These are phyloP conservation scores for Scedosporium dehoogii DNA, from an alignment of 2,329 filamentous ascomycete species.

Conservation along the genomic window DNA sequence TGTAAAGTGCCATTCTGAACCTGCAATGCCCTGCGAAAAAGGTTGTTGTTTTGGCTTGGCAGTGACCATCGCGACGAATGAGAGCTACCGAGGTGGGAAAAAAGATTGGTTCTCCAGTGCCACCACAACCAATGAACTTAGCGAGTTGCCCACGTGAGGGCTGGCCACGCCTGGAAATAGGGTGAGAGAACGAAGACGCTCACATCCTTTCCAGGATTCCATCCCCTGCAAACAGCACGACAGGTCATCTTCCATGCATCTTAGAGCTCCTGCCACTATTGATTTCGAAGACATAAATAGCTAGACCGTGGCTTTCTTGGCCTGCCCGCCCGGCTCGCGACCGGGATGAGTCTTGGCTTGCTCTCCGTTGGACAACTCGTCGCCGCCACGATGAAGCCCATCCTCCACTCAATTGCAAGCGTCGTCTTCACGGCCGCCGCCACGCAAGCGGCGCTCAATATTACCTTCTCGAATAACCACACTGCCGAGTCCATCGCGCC, in stretches of 20 bases:
- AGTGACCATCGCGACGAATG: not conserved
- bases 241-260: too few relatives aligned
- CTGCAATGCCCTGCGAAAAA: not conserved
- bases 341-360: not conserved
- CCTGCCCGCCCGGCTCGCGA: not conserved
- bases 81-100: not conserved
- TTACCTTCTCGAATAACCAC: slow-evolving; percentile 18
- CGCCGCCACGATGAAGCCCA: not conserved
- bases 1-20: not conserved
- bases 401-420: not conserved
- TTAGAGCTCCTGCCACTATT: not conserved
- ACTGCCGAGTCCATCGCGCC: slow-evolving; percentile 21
- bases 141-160: not conserved
- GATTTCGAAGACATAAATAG: not conserved
- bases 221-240: too few relatives aligned
- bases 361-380: not conserved
- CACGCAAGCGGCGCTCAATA: slow-evolving; percentile 17
- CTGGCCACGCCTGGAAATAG: too few relatives aligned
- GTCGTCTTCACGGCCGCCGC: not conserved
- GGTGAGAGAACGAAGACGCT: too few relatives aligned
- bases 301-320: not conserved
- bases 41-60: not conserved
- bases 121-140: not conserved
- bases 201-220: too few relatives aligned
- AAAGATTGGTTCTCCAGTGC: not conserved